A percentile compares a stretch with the other conserved stretches of the same genome.
These are phyloP conservation scores for Syncephalastrum racemosum DNA, from an alignment of 371 early-diverging fungal species.

Conservation along the genomic window DNA sequence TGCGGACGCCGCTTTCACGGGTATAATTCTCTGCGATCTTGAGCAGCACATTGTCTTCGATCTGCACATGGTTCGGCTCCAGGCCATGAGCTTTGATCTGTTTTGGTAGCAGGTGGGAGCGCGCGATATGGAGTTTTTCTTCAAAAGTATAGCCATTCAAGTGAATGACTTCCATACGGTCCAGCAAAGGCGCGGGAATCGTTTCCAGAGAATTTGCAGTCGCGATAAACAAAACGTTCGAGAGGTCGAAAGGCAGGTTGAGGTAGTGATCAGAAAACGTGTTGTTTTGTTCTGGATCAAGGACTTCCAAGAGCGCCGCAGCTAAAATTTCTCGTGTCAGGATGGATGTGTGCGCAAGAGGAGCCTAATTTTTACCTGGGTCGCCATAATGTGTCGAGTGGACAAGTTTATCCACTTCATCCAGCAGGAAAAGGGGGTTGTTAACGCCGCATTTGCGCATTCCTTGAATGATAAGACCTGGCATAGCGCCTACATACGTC, in stretches of 20 bases:
- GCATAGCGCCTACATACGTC: constrained; percentile 87
- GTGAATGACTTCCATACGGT: constrained; percentile 86
- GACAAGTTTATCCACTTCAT: constrained; percentile 87
- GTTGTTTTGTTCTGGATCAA: constrained; percentile 87
- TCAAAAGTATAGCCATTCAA: constrained; percentile 85
- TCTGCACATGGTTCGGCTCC: constrained; percentile 36
- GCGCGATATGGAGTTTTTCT: constrained; percentile 67
- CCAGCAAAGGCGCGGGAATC: constrained; percentile 77
- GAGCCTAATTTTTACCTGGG: constrained; percentile 42
- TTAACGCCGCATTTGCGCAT: constrained; percentile 66
- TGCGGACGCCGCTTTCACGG: constrained; percentile 83
- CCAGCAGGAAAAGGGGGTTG: constrained; percentile 79
- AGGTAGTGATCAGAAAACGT: constrained; percentile 81
- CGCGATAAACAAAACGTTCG: constrained; percentile 80
- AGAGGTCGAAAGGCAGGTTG: constrained; percentile 79
- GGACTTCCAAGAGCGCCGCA: constrained; percentile 81
- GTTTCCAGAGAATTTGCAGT: constrained; percentile 82
- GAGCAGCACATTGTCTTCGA: constrained; percentile 52
- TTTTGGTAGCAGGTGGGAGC: constrained; percentile 60
- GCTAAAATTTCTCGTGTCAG: constrained; percentile 21
- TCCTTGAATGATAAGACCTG: constrained; percentile 80
- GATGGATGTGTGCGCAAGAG: not conserved
- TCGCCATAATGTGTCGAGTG: constrained; percentile 68
- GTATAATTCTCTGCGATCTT: constrained; percentile 73
- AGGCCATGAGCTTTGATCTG: constrained; percentile 70